Percentiles rank a stretch among this genome's conserved stretches.
Conservation (phyloP, 1,284 basidiomycete genomes). For the Cerrena zonata region DNA sequence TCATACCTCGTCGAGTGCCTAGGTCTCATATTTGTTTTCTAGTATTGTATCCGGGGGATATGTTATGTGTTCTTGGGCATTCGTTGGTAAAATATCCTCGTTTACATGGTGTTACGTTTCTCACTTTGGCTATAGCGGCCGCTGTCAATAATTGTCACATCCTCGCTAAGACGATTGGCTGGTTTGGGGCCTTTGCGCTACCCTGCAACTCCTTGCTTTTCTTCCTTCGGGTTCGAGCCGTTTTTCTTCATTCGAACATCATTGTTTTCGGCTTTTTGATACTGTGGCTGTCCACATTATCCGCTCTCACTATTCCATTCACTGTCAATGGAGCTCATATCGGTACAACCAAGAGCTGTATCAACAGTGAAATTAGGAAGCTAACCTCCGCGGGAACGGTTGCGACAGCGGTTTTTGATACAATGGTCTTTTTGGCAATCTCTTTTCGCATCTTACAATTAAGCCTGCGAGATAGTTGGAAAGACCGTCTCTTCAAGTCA, state of each 20-base stretch:
- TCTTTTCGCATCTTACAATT: constrained; percentile 20
- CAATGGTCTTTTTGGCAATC: constrained; percentile 28
- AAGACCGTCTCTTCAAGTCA: neutral
- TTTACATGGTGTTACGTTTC: too few relatives aligned
- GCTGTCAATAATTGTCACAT: neutral
- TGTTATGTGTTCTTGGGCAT: neutral
- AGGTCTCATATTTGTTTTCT: neutral
- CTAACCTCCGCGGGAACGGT: neutral
- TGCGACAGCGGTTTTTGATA: constrained; percentile 20
- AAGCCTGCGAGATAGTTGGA: neutral
- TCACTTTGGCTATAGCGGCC: neutral
- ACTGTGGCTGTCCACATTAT: neutral
- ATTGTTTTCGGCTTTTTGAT: neutral
- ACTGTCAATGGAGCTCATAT: neutral
- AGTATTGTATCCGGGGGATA: neutral
- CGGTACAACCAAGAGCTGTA: neutral
- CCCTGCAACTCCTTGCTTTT: constrained; percentile 4
- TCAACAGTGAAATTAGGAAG: neutral
- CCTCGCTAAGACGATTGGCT: neutral
- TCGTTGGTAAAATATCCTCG: neutral
- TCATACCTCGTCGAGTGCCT: neutral
- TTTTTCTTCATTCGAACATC: neutral
- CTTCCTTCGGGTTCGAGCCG: constrained; percentile 1
- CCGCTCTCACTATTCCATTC: neutral
- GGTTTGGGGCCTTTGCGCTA: neutral